Base-by-base conservation (phyloP, 176 grass and related monocot genomes). In the Lolium multiflorum region DNA sequence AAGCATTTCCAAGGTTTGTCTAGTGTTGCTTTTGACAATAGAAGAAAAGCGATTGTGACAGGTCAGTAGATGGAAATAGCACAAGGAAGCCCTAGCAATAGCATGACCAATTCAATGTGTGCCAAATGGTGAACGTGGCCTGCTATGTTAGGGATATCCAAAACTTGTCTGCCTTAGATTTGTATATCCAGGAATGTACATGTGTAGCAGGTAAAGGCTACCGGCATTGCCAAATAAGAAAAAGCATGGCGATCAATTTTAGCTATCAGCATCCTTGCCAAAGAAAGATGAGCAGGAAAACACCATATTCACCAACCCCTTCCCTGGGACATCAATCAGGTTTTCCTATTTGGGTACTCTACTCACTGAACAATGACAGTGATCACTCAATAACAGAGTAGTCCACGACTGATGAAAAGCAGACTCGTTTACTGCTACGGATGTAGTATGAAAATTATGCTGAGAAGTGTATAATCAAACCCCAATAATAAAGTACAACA, bases 291-390 rank as follows among this genome's bases (percentile, higher is more conserved):
- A 57, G 18, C 66, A 57, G 35, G 13, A 56, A 56, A 56, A 71
- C 49, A 82, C n/a, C 51, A 21, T 11, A 44, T 82, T 43, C 25
- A 22, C 8, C 14, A 18, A 22, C 15, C 55, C 64, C 59, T 65
- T 18, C 22, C 17, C 50, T 11, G 25, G 25, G 51, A n/a, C 25
- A 52, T 7, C 49, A 65, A 39, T 39, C 14, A 49, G 21, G 78
- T 65, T 28, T 64, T 18, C 78, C 78, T 80, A 49, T 21, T 20
- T n/a, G 54, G 37, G 55, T 78, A 60, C 55, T 54, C 51, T 51
- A 5, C 43, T 74, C 13, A 49, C 1, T 7, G 58, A 49, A 25
- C 41, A 28, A 64, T 28, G 22, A 64, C 58, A 48, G 6, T 48
- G 59, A 47, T 63, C 78, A 31, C 4, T 64, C 20, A 3, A 18